Base-by-base conservation (phyloP, 495 filamentous ascomycete species). In the Lineolata rhizophorae region DNA sequence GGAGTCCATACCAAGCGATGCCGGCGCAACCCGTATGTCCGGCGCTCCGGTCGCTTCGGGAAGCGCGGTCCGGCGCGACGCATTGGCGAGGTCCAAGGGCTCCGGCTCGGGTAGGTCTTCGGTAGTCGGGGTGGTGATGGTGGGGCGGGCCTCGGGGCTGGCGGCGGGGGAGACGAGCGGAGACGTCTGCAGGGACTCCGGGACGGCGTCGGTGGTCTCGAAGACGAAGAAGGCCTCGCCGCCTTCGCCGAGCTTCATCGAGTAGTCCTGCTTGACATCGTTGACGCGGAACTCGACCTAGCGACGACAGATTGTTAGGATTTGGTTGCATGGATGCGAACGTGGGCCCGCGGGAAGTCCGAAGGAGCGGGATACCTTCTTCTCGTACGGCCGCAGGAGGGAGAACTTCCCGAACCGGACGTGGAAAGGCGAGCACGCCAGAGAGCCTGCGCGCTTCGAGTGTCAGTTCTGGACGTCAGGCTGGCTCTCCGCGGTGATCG, bases 221-320 rank as follows among this genome's bases (percentile, higher is more conserved):
- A 99, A 95, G 22, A 99, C 78, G 48, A 99, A 99, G 51, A 99
- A 95, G 3, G 87, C 87, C 55, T 99, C 90, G 20, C 87, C 87
- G 5, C 78, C 90, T 49, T 99, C 87, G 15, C 87, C 87, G 10
- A 99, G 64, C 53, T 99, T 99, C 87, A 99, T 95, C 12, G 87
- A 66, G 62, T 90, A 92, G 36, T 87, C 62, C 49, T 92, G 82
- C 55, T 83, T 87, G 31, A 64, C 54, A 41, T 76, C 72, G 63
- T 99, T 95, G 62, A 99, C 87, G 43, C 63, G 68, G 54, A 99
- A 99, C 54, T 94, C 85, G 44, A 97, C 71, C 64, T 69, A 27
- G 24, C 5, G 2, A n/a, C n/a, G n/a, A n/a, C n/a, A n/a, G n/a
- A n/a, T n/a, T n/a, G n/a, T n/a, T n/a, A n/a, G n/a, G n/a, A n/a